Evolutionary conservation across 2,329 filamentous ascomycete species (phyloP), one percentile per base, ranked within the genome.

Genomic region (Ophiostoma himal-ulmi): DNA sequence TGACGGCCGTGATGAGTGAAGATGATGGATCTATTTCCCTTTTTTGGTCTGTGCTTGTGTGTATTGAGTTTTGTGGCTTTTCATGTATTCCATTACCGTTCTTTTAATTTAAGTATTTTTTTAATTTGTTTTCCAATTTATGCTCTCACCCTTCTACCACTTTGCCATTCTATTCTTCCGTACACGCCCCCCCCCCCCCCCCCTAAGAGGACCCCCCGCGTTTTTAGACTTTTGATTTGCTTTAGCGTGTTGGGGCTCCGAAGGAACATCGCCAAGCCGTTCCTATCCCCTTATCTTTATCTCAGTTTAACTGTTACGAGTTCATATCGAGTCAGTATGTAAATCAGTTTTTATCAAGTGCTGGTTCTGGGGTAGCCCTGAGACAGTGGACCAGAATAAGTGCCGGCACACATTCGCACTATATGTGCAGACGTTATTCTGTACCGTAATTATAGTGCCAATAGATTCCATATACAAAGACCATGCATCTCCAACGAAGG

Each of bases 281-380:
- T 39, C 34, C 14, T 34, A 36, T 62, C 17, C 20, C 30, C 60
- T 65, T 65, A 39, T 65, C 36, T 65, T 39, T n/a, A 39, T 65
- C 62, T 39, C 17, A 36, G 44, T 65, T 17, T 30, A 17, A 5
- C n/a, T 30, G 36, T 67, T 48, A 67, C 39, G 37, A 67, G 37
- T 30, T 67, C 10, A 44, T 20, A 67, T 67, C 65, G 64, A 66
- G 64, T 66, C 64, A 66, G 26, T 41, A 22, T 26, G 14, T 30
- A 20, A 22, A 41, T 37, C 44, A 26, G 14, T 39, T 20, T 26
- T n/a, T 22, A 65, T 41, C 11, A 13, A 66, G 36, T 10, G 8
- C 26, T 20, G 5, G 26, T 14, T 22, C 44, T 57, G 52, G 52
- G 52, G 52, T 57, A 14, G 10, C 10, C 14, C 14, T 3, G 14